Evolutionary conservation across 2,329 filamentous ascomycete species (phyloP), one percentile per base, ranked within the genome.

Genomic region (Monilinia aucupariae): DNA sequence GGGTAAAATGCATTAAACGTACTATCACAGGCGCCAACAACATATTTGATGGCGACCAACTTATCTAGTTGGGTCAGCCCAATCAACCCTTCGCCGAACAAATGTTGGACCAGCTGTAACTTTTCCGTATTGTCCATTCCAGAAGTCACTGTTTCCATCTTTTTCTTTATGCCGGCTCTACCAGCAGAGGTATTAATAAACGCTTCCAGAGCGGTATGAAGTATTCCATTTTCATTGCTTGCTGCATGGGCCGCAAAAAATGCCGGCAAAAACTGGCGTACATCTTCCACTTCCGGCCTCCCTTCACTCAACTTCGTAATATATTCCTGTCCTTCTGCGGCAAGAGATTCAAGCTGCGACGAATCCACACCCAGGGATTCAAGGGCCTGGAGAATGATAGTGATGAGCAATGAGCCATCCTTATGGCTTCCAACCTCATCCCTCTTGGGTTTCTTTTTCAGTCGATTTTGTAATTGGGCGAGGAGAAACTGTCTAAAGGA

Each of bases 21-120:
- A 72, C 71, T 71, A 62, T 71, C 67, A 56, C 72, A 70, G 4
- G 67, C 64, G 25, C 58, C 52, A 37, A 74, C 70, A 13, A 72
- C 53, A 51, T 70, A 56, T 62, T 67, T 69, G 0, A 63, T 27
- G 20, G 69, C 67, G 20, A 73, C 56, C 3, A 74, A 41, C 43
- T 68, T 70, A 45, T 74, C 72, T 8, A 72, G 55, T 43, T 62
- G 59, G 12, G 32, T 47, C 22, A 67, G 43, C 1, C 60, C 63
- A 17, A 10, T 32, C 5, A 62, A 32, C 1, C 63, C 62, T 34
- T 59, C 61, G 39, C 63, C 64, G 22, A 74, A 49, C 4, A 72
- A 32, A 2, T 64, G 63, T 20, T 64, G 49, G 7, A 74, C 62
- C 3, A 73, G 45, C 8, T 66, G 54, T 13, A 72, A 56, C 48